These are phyloP conservation scores for Erythrophleum ivorense DNA, from an alignment of 331 rosid genomes.

Conservation along the genomic window DNA sequence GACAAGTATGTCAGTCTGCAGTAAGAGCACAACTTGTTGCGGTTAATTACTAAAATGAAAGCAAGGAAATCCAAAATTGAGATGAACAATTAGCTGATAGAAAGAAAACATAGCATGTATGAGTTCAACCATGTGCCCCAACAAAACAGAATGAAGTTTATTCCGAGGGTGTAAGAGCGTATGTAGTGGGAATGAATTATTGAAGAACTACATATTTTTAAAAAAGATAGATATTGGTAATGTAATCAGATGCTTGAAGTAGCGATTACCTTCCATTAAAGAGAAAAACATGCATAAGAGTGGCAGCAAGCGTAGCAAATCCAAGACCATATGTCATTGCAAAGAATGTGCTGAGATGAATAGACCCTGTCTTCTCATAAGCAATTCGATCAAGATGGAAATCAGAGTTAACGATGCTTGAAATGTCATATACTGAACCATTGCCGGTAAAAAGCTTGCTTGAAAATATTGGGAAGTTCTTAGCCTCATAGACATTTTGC, in stretches of 20 bases:
- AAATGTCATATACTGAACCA: slow-evolving; percentile 63
- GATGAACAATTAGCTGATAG: background rate
- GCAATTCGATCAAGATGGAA: slow-evolving; percentile 71
- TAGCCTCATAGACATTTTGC: slow-evolving; percentile 57
- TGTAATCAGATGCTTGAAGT: background rate
- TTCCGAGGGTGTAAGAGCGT: no score
- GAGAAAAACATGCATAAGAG: slow-evolving; percentile 60
- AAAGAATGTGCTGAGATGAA: slow-evolving; percentile 84
- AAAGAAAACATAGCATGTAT: background rate
- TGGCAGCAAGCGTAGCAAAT: slow-evolving; percentile 70
- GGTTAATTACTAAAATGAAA: background rate
- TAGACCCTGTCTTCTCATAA: slow-evolving; percentile 58
- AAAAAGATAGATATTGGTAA: background rate
- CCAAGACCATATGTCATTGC: slow-evolving; percentile 89
- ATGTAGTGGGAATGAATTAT: background rate
- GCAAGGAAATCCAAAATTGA: background rate
- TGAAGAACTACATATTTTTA: background rate
- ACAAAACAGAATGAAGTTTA: background rate
- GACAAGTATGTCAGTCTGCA: background rate
- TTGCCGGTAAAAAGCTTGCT: slow-evolving; percentile 63
- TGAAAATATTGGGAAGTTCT: slow-evolving; percentile 74
- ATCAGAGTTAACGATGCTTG: slow-evolving; percentile 57
- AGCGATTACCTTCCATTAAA: slow-evolving; percentile 67
- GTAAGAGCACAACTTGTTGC: slow-evolving; percentile 1
- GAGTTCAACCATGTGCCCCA: background rate